Percentiles rank a stretch among this genome's conserved stretches.
Conservation (phyloP, 371 early-diverging fungal genomes). For the Saksenaea oblongispora region DNA sequence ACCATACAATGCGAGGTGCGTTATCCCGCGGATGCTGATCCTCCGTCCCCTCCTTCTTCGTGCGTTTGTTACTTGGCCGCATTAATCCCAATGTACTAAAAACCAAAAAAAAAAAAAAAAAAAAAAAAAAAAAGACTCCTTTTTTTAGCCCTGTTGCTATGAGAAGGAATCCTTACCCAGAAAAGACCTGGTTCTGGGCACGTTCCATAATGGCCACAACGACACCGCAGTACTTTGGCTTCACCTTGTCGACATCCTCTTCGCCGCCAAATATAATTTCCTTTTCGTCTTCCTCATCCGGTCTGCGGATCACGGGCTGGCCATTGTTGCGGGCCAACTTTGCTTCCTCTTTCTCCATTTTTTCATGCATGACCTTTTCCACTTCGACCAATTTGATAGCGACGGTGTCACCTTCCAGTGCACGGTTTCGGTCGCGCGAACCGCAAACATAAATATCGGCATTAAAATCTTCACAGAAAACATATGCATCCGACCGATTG, state of each 20-base stretch:
- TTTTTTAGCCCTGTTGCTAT: not conserved
- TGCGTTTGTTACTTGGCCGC: conserved; percentile 57
- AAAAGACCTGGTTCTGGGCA: conserved; percentile 61
- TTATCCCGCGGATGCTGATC: conserved; percentile 11
- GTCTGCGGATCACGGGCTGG: conserved; percentile 38
- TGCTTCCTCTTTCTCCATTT: conserved; percentile 55
- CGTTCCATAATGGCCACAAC: conserved; percentile 69
- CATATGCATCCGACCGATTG: conserved; percentile 83
- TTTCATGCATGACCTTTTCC: conserved; percentile 56
- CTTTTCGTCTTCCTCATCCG: conserved; percentile 57
- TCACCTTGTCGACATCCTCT: conserved; percentile 51
- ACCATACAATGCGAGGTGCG: conserved; percentile 73
- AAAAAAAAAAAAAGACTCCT: not conserved
- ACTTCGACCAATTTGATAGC: conserved; percentile 73
- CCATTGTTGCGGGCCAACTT: conserved; percentile 47
- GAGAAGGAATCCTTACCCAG: too few species aligned
- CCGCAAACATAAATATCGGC: conserved; percentile 82
- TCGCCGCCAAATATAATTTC: conserved; percentile 55
- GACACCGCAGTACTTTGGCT: conserved; percentile 62
- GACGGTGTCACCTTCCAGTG: conserved; percentile 87
- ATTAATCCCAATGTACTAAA: conserved; percentile 51
- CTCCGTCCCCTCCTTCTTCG: conserved; percentile 22
- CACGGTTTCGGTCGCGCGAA: conserved; percentile 78
- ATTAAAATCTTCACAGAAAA: conserved; percentile 65
- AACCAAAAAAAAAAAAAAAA: conserved; percentile 3